Evolutionary conservation across 1,284 basidiomycete genomes (phyloP), one percentile per base, ranked within the genome.

Genomic region (Sporisorium iseilematis-ciliati): DNA sequence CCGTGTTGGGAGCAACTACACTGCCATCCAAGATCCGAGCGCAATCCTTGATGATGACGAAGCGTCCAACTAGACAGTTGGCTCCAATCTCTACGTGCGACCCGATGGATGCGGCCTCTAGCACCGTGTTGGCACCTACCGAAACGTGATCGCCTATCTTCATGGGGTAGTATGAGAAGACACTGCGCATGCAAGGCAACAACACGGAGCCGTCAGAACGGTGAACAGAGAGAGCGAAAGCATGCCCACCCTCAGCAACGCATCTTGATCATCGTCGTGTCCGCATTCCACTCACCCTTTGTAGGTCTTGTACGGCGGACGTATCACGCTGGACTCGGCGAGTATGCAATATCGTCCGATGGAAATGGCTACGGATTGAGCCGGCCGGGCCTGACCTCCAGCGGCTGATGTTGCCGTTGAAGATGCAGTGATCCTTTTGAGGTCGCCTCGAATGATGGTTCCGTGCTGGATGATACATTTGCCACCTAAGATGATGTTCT

Each of bases 161-260:
- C 91, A 97, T 93, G 2, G 97, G 96, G 82, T 98, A 97, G 86
- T 97, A 98, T 79, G 97, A 97, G 89, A 97, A 97, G 65, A 91
- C 90, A 55, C 80, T 79, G 66, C 3, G 14, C 23, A 35, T 53
- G 23, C n/a, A 42, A 29, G 8, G 18, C 25, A 31, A 56, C 7
- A 6, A 26, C 11, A 20, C 35, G 3, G 10, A 7, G 16, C 12
- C 4, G 56, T 56, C 50, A 61, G 38, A 20, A 41, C 20, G 16
- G 4, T 26, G 20, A 3, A 21, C 43, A 29, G 38, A 20, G 38
- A 38, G 25, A 20, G 21, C 23, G 16, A 26, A 18, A 18, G 26
- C n/a, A 21, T 12, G 23, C 18, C 38, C n/a, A 3, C 18, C 8
- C 8, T 20, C 38, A 12, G 3, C 16, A 4, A 14, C 23, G 33